phyloP scores from a whole-genome alignment of 2,329 filamentous ascomycete species.

The Fusarium sulawesiense region DNA sequence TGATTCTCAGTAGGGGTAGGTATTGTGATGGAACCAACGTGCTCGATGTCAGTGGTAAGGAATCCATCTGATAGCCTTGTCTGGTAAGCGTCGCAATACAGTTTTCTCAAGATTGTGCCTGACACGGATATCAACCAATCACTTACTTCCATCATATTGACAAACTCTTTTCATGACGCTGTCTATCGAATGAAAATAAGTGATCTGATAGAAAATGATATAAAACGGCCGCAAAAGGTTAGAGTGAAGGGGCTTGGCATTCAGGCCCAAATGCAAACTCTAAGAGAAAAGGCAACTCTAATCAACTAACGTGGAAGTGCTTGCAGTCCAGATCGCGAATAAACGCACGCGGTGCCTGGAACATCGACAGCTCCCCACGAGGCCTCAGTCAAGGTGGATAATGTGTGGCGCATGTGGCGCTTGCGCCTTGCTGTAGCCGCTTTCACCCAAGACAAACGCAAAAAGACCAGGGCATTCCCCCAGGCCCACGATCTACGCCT shows the following conservation, averaged over 20 bases:
- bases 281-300: constrained; percentile 15
- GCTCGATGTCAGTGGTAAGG: constrained; percentile 10
- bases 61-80: constrained; percentile 10
- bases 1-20: neutral
- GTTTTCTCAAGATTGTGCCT: constrained; percentile 13
- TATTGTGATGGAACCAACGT: neutral
- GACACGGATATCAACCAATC: constrained; percentile 10
- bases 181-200: constrained; percentile 2
- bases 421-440: constrained; percentile 16
- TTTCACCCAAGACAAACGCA: constrained; percentile 30
- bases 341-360: constrained; percentile 19
- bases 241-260: constrained; percentile 29
- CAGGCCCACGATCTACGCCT: constrained; percentile 4
- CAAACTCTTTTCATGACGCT: constrained; percentile 2
- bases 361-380: neutral
- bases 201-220: neutral
- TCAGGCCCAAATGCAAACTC: constrained; percentile 21
- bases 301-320: constrained; percentile 4
- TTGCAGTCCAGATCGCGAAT: constrained; percentile 19
- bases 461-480: constrained; percentile 3
- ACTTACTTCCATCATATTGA: neutral
- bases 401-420: constrained; percentile 27
- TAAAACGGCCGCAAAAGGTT: constrained; percentile 22
- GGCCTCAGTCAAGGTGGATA: neutral
- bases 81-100: constrained; percentile 14